phyloP scores from a whole-genome alignment of 495 filamentous ascomycete species.

The Talaromyces proteolyticus region DNA sequence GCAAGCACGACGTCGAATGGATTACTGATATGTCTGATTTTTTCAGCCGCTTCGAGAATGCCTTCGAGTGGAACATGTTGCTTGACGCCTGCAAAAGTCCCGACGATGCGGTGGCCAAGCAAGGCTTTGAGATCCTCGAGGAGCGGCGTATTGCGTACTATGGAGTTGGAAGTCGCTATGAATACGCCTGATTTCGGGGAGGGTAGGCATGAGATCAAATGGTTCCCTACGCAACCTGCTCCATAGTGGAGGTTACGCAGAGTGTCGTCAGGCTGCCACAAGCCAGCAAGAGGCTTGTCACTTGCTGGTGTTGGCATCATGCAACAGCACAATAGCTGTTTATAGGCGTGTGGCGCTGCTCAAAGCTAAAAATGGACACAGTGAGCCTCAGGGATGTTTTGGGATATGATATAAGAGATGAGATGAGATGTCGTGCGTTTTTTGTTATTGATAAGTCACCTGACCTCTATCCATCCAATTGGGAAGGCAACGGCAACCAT shows the following conservation, averaged over 20 bases:
- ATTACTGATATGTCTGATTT: constrained; percentile 24
- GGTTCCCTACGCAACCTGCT: constrained; percentile 28
- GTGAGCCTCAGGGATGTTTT: too few relatives aligned
- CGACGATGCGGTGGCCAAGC: constrained; percentile 33
- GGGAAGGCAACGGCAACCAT: too few relatives aligned
- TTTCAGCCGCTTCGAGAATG: constrained; percentile 35
- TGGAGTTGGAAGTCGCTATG: constrained; percentile 42
- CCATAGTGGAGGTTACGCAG: constrained; percentile 47
- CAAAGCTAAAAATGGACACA: too few relatives aligned
- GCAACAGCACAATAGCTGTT: too few relatives aligned
- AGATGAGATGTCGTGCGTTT: too few relatives aligned
- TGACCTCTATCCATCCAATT: too few relatives aligned
- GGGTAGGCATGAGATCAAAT: constrained; percentile 31
- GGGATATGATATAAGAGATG: too few relatives aligned
- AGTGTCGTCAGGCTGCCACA: too few relatives aligned
- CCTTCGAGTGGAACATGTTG: constrained; percentile 42
- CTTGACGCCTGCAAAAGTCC: constrained; percentile 36
- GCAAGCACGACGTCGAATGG: constrained; percentile 41
- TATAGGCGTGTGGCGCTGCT: too few relatives aligned
- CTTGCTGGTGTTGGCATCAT: too few relatives aligned
- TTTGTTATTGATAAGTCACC: too few relatives aligned
- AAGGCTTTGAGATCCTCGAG: constrained; percentile 37
- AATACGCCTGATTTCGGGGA: constrained; percentile 36
- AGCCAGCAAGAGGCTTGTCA: too few relatives aligned
- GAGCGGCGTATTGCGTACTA: constrained; percentile 37